Percentiles rank a stretch among this genome's conserved stretches.
Conservation (phyloP, 768 basidiomycete species). For the Russula ochroleuca region DNA sequence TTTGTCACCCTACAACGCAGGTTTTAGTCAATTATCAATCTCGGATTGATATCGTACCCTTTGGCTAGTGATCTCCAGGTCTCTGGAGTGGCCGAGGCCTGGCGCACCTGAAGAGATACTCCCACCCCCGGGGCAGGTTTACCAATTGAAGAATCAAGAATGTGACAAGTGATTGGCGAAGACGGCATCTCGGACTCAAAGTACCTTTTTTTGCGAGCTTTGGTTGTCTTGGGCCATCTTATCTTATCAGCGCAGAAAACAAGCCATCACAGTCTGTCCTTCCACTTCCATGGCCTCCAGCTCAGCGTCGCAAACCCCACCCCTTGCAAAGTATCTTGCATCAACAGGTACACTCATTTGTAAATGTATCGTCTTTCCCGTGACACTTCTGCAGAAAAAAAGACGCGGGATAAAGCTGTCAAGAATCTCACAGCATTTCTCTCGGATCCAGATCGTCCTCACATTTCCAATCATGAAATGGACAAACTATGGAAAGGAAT, state of each 20-base stretch:
- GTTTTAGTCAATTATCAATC: slow-evolving; percentile 16
- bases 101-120: slow-evolving; percentile 56
- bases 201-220: too few relatives aligned
- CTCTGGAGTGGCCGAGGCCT: slow-evolving; percentile 33
- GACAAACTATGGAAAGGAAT: slow-evolving; percentile 95
- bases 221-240: not conserved
- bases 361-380: not conserved
- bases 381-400: slow-evolving; percentile 60
- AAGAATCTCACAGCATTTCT: slow-evolving; percentile 75
- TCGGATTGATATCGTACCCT: slow-evolving; percentile 43
- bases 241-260: slow-evolving; percentile 17
- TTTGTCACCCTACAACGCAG: slow-evolving; percentile 58
- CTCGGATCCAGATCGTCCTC: slow-evolving; percentile 56
- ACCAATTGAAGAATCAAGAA: slow-evolving; percentile 81
- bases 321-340: slow-evolving; percentile 87
- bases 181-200: slow-evolving; percentile 34
- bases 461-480: slow-evolving; percentile 70
- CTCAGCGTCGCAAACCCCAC: slow-evolving; percentile 43
- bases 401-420: slow-evolving; percentile 86
- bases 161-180: slow-evolving; percentile 91
- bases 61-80: slow-evolving; percentile 52
- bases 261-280: not conserved
- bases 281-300: slow-evolving; percentile 34
- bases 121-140: slow-evolving; percentile 71
- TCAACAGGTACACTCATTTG: slow-evolving; percentile 57